These are phyloP conservation scores for Xylogone sp. DNA, from an alignment of 2,329 filamentous ascomycete genomes.

Conservation along the genomic window DNA sequence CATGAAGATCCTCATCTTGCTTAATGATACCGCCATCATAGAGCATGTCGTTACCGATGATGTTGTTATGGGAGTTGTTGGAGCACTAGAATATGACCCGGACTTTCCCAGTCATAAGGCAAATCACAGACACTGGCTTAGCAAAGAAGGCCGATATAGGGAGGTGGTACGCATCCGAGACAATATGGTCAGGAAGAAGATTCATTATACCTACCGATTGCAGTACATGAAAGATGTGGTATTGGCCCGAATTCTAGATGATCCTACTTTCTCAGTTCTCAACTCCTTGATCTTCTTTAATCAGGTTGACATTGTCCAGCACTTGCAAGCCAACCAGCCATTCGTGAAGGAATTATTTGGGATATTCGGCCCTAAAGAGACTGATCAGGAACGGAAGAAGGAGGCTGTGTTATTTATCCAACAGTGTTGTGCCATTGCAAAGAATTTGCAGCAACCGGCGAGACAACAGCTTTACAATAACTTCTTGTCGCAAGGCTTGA, in stretches of 20 bases:
- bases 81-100: constrained; percentile 94
- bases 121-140: constrained; percentile 91
- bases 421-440: constrained; percentile 90
- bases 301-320: constrained; percentile 95
- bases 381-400: constrained; percentile 73
- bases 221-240: constrained; percentile 99
- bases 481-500: constrained; percentile 81
- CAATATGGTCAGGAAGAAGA: constrained; percentile 76
- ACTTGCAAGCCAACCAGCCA: constrained; percentile 75
- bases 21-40: constrained; percentile 94
- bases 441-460: constrained; percentile 83
- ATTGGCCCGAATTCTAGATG: constrained; percentile 89
- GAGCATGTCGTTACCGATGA: constrained; percentile 90
- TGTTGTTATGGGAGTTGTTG: constrained; percentile 86
- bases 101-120: constrained; percentile 98
- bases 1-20: constrained; percentile 91
- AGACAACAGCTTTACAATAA: constrained; percentile 83
- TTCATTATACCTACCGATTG: constrained; percentile 91
- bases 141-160: constrained; percentile 85
- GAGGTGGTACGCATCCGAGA: constrained; percentile 94
- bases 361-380: constrained; percentile 68
- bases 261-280: constrained; percentile 94
- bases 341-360: constrained; percentile 85
- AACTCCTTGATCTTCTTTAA: constrained; percentile 99
- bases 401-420: constrained; percentile 95